phyloP scores from a whole-genome alignment of 805 yeast genomes.

The Lachancea sp. region DNA sequence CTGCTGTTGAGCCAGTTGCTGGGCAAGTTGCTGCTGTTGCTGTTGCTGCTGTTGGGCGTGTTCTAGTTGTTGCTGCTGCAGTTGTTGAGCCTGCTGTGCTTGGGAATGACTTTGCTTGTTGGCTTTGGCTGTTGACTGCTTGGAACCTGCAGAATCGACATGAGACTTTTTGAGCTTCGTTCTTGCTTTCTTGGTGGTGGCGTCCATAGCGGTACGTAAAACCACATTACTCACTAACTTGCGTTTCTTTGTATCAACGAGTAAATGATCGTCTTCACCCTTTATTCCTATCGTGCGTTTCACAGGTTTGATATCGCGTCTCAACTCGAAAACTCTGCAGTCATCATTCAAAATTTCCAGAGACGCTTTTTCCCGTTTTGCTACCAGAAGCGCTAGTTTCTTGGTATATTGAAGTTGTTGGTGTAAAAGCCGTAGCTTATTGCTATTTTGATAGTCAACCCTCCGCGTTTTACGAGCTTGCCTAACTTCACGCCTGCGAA shows the following conservation, averaged over 20 bases:
- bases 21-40: slow-evolving; percentile 17
- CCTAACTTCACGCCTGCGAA: slow-evolving; percentile 89
- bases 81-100: slow-evolving; percentile 16
- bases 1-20: slow-evolving; percentile 18
- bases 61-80: slow-evolving; percentile 23
- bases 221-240: slow-evolving; percentile 29
- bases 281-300: slow-evolving; percentile 71
- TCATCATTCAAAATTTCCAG: slow-evolving; percentile 58
- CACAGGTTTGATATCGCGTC: slow-evolving; percentile 63
- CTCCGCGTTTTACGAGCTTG: slow-evolving; percentile 95
- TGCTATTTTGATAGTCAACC: slow-evolving; percentile 85
- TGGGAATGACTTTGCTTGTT: slow-evolving; percentile 2
- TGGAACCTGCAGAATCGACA: slow-evolving; percentile 10
- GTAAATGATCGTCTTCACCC: slow-evolving; percentile 78
- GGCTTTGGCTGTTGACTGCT: background rate
- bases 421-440: slow-evolving; percentile 66
- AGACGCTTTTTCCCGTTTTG: slow-evolving; percentile 54
- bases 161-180: slow-evolving; percentile 2
- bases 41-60: slow-evolving; percentile 23
- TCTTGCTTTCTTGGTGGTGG: slow-evolving; percentile 5
- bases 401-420: slow-evolving; percentile 73
- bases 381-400: slow-evolving; percentile 58
- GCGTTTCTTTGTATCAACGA: slow-evolving; percentile 66
- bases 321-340: slow-evolving; percentile 57
- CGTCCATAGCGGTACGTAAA: background rate